These are phyloP conservation scores for Chiua sp. DNA, from an alignment of 1,284 basidiomycete genomes.

Conservation along the genomic window DNA sequence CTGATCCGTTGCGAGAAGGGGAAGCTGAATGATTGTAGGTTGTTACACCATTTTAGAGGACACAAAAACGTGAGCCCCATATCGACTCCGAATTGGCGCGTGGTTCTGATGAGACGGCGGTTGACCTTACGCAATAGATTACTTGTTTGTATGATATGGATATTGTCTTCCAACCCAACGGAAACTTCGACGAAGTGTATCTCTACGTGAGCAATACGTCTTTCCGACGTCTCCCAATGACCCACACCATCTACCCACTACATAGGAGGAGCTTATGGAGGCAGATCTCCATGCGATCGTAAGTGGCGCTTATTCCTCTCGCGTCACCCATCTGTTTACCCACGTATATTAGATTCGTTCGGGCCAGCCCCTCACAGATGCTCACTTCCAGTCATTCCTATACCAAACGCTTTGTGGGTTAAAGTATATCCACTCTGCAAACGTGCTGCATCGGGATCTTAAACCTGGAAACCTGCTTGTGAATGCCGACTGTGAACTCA, in stretches of 20 bases:
- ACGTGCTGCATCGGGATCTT: conserved; percentile 96
- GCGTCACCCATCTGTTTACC: no score
- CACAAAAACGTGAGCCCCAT: conserved; percentile 85
- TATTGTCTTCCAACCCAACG: conserved; percentile 87
- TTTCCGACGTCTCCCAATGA: conserved; percentile 1
- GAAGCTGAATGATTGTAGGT: conserved; percentile 46
- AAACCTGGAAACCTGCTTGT: conserved; percentile 98
- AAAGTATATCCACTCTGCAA: conserved; percentile 99
- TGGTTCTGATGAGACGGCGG: not conserved
- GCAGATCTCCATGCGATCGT: no score
- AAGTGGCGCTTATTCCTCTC: no score
- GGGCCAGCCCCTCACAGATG: conserved; percentile 32
- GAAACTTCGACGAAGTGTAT: conserved; percentile 95
- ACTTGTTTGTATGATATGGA: conserved; percentile 97
- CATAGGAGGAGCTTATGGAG: no score
- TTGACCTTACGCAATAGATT: conserved; percentile 55
- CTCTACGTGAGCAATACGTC: conserved; percentile 70
- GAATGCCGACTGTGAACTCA: conserved; percentile 97
- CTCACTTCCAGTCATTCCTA: no score
- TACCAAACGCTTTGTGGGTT: conserved; percentile 78
- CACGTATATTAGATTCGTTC: conserved; percentile 34
- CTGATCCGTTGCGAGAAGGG: not conserved
- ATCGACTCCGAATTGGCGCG: conserved; percentile 12
- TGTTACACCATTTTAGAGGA: conserved; percentile 94
- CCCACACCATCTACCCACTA: not conserved